Base-by-base conservation (phyloP, 305 asterid species). In the Fraxinus platypoda region DNA sequence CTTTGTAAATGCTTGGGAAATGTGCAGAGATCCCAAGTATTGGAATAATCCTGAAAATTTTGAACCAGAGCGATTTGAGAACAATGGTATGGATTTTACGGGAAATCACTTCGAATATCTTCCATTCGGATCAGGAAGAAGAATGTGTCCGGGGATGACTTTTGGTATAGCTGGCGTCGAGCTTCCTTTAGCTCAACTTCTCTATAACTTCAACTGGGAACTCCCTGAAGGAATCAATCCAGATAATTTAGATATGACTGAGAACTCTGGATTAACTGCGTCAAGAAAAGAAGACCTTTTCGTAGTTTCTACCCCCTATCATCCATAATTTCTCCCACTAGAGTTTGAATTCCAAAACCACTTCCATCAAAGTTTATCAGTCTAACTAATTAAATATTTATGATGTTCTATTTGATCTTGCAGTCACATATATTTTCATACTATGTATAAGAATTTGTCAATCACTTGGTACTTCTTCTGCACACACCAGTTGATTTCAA, bases 141-240 rank as follows among this genome's bases (percentile, higher is more conserved):
- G 87, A 62, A 81, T 84, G 33, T 86, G 88, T 64, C 86, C 88
- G 8, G 87, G 85, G 8, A 83, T 80, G 15, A 76, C 81, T 43
- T 86, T 83, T 46, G 26, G 85, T 13, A 19, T 80, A 35, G 66
- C 66, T 54, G 66, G 66, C 8, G 66, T 54, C n/a, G 64, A 54
- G 64, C 64, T 54, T 54, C 66, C 66, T 54, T 54, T 54, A 54
- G 66, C 66, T 17, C 66, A 54, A 54, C 66, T 54, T n/a, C 66
- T 54, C 66, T 54, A 1, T 54, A 17, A 54, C 66, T 54, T 54
- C 2, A 6, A 54, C 26, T 54, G 66, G 66, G n/a, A 54, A 17
- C 26, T 54, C 19, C 66, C 11, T 0, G 25, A 54, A 5, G 66
- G 66, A 54, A 54, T n/a, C 66, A n/a, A 54, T 6, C 66, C 25